Conservation (phyloP, 805 yeast genomes). For the Pichia heedii region DNA sequence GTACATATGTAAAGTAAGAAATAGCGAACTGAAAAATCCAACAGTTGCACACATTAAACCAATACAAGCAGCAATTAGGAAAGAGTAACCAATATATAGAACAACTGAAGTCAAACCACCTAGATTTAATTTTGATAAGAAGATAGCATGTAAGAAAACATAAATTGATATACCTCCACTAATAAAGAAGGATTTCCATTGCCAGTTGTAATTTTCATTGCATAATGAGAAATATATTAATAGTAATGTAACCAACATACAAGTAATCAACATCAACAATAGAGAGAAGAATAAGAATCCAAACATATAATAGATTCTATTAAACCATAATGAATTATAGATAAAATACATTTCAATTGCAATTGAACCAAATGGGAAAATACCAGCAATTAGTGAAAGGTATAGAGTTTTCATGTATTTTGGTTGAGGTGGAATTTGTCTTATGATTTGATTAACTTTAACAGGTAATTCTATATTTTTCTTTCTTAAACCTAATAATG, state of each 20-base stretch:
- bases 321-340: constrained; percentile 86
- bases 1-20: constrained; percentile 72
- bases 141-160: constrained; percentile 73
- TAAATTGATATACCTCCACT: constrained; percentile 87
- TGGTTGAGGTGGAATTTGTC: constrained; percentile 92
- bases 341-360: constrained; percentile 93
- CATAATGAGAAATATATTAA: constrained; percentile 79
- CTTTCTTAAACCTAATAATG: constrained; percentile 66
- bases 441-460: constrained; percentile 88
- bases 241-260: constrained; percentile 70
- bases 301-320: constrained; percentile 92
- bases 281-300: constrained; percentile 90
- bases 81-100: constrained; percentile 75
- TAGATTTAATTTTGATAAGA: constrained; percentile 59
- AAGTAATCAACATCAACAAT: constrained; percentile 71
- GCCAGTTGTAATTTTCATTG: constrained; percentile 93
- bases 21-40: constrained; percentile 68
- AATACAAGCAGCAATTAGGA: constrained; percentile 56
- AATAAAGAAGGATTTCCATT: constrained; percentile 82
- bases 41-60: constrained; percentile 83
- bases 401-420: constrained; percentile 66
- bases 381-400: constrained; percentile 68
- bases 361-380: constrained; percentile 91
- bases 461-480: constrained; percentile 45
- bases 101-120: constrained; percentile 71